Percentiles rank a stretch among this genome's conserved stretches.
These are phyloP conservation scores for Stromatinia cepivora DNA, from an alignment of 2,329 filamentous ascomycete genomes.

Conservation along the genomic window DNA sequence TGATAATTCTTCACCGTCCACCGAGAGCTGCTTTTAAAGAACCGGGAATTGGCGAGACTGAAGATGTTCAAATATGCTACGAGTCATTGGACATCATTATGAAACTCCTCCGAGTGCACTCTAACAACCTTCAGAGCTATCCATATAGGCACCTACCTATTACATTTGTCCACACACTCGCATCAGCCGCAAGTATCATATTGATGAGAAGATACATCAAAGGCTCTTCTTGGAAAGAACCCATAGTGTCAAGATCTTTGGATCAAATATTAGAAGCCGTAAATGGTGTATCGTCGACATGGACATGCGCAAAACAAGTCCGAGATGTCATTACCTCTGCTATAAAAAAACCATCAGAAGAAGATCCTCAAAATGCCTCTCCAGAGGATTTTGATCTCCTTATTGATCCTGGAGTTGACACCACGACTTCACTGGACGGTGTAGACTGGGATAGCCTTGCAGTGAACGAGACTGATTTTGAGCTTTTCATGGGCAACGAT, in stretches of 20 bases:
- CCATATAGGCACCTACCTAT: slow-evolving; percentile 48
- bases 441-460: slow-evolving; percentile 24
- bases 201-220: slow-evolving; percentile 49
- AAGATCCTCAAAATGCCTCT: slow-evolving; percentile 21
- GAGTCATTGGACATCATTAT: slow-evolving; percentile 50
- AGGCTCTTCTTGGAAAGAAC: slow-evolving; percentile 45
- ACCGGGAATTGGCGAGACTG: slow-evolving; percentile 44
- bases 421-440: slow-evolving; percentile 9
- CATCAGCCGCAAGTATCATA: slow-evolving; percentile 49
- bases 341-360: slow-evolving; percentile 22
- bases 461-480: slow-evolving; percentile 24
- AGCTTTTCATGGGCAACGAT: slow-evolving; percentile 23
- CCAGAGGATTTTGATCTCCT: slow-evolving; percentile 30
- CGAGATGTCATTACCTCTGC: slow-evolving; percentile 40
- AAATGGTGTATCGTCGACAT: slow-evolving; percentile 52
- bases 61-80: slow-evolving; percentile 53
- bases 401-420: slow-evolving; percentile 8
- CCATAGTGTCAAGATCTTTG: slow-evolving; percentile 51
- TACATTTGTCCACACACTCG: slow-evolving; percentile 52
- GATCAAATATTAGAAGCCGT: slow-evolving; percentile 52
- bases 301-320: slow-evolving; percentile 49
- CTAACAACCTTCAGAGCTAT: slow-evolving; percentile 43
- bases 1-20: slow-evolving; percentile 54
- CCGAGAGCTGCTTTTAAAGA: slow-evolving; percentile 48
- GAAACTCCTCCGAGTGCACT: slow-evolving; percentile 48